These are phyloP conservation scores for Cercospora brassicicola DNA, from an alignment of 2,329 filamentous ascomycete genomes.

Conservation along the genomic window DNA sequence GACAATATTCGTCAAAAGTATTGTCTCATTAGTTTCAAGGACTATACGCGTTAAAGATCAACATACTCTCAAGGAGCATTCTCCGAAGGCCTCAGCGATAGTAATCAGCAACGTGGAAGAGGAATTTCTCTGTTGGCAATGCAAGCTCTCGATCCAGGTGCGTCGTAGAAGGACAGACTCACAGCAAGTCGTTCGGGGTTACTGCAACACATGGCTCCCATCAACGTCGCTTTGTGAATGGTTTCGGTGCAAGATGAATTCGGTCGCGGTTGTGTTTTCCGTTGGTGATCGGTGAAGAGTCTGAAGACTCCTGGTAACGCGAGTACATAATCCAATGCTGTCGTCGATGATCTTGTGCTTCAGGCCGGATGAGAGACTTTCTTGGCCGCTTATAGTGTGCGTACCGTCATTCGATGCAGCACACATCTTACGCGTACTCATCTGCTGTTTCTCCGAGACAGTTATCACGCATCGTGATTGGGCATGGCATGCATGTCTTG, in stretches of 20 bases:
- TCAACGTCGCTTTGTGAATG: neutral
- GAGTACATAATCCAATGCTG: neutral
- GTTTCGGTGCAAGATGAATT: neutral
- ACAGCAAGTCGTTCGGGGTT: neutral
- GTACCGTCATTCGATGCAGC: neutral
- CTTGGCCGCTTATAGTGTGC: neutral
- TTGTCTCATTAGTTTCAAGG: neutral
- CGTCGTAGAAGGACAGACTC: neutral
- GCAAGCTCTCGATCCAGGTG: neutral
- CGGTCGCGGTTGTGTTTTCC: neutral
- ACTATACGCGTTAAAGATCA: neutral
- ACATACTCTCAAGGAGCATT: neutral
- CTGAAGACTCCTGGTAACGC: neutral
- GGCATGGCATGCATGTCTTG: too few species aligned
- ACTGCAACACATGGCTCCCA: neutral
- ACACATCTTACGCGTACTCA: too few species aligned
- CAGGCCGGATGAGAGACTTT: neutral
- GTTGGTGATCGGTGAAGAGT: neutral
- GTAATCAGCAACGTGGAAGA: neutral
- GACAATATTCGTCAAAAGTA: neutral
- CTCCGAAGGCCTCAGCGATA: neutral
- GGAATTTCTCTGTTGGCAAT: neutral
- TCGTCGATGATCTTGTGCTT: neutral
- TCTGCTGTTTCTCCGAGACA: too few species aligned
- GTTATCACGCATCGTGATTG: too few species aligned